These are phyloP conservation scores for Russula vinacea DNA, from an alignment of 768 basidiomycete genomes.

Conservation along the genomic window DNA sequence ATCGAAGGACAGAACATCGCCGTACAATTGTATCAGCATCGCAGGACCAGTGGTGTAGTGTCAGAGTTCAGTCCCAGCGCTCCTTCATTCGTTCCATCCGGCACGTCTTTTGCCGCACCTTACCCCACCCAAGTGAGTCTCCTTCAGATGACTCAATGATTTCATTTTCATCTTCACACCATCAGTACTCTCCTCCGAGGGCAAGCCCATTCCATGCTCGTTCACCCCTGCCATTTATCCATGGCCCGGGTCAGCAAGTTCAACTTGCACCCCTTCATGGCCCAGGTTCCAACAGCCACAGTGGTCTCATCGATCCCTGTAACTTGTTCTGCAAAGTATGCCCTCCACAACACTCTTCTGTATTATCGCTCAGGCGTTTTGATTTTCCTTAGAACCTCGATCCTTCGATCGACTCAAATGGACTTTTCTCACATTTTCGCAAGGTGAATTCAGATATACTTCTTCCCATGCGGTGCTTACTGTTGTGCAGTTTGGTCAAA, in stretches of 20 bases:
- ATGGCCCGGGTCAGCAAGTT: constrained; percentile 88
- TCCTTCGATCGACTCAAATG: constrained; percentile 80
- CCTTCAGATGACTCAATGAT: constrained; percentile 10
- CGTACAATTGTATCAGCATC: constrained; percentile 72
- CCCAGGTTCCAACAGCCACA: constrained; percentile 78
- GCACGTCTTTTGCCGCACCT: constrained; percentile 48
- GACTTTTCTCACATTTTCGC: constrained; percentile 78
- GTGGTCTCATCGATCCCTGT: constrained; percentile 86
- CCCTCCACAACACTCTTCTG: constrained; percentile 10
- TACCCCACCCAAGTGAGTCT: constrained; percentile 57
- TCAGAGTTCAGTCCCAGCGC: constrained; percentile 72
- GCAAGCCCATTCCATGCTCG: constrained; percentile 41
- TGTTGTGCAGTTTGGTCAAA: constrained; percentile 68
- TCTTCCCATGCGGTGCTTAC: constrained; percentile 2
- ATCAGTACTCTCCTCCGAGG: constrained; percentile 72
- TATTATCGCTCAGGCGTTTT: constrained; percentile 11
- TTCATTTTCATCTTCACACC: constrained; percentile 7
- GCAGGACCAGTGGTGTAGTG: constrained; percentile 50
- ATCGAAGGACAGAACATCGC: constrained; percentile 82
- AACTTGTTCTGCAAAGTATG: constrained; percentile 84
- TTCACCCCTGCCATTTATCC: constrained; percentile 58
- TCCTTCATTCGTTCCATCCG: constrained; percentile 71
- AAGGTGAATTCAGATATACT: constrained; percentile 46
- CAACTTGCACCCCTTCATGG: constrained; percentile 72
- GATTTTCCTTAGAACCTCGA: constrained; percentile 65